phyloP scores from a whole-genome alignment of 2,329 filamentous ascomycete genomes.

The Talaromyces amestolkiae region DNA sequence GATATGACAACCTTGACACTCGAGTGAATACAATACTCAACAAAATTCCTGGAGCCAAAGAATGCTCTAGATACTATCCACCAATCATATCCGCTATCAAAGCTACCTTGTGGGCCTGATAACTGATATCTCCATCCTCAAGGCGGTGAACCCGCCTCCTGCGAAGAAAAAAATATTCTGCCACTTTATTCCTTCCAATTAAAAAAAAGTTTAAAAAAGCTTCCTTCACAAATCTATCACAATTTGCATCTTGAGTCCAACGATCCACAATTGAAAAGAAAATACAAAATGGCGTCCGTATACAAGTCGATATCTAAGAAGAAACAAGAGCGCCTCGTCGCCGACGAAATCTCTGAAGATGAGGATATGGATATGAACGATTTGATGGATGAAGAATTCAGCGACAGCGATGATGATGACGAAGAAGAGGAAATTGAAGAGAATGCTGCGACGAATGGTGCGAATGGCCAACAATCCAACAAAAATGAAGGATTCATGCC shows the following conservation, averaged over 20 bases:
- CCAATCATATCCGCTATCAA: not conserved
- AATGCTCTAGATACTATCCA: not conserved
- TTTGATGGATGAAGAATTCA: slow-evolving; percentile 36
- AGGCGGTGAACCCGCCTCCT: slow-evolving; percentile 3
- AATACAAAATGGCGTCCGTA: slow-evolving; percentile 61
- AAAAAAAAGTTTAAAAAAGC: slow-evolving; percentile 9
- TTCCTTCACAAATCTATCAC: not conserved
- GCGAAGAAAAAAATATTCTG: slow-evolving; percentile 19
- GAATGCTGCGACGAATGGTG: not conserved
- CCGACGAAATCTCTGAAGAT: slow-evolving; percentile 48
- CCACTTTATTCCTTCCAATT: slow-evolving; percentile 8
- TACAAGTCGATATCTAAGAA: slow-evolving; percentile 72
- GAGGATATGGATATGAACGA: slow-evolving; percentile 41
- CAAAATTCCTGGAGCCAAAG: not conserved
- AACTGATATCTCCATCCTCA: not conserved
- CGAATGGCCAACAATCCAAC: slow-evolving; percentile 34
- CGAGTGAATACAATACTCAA: not conserved
- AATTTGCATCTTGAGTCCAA: not conserved
- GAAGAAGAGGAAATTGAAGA: slow-evolving; percentile 27
- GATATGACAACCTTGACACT: too few relatives aligned
- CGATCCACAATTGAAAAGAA: not conserved
- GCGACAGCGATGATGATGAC: slow-evolving; percentile 33
- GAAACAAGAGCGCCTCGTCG: slow-evolving; percentile 40
- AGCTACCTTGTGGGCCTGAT: not conserved
- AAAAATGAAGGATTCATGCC: slow-evolving; percentile 39